Evolutionary conservation across 305 asterid species (phyloP).

Genomic region (Striga hermonthica): DNA sequence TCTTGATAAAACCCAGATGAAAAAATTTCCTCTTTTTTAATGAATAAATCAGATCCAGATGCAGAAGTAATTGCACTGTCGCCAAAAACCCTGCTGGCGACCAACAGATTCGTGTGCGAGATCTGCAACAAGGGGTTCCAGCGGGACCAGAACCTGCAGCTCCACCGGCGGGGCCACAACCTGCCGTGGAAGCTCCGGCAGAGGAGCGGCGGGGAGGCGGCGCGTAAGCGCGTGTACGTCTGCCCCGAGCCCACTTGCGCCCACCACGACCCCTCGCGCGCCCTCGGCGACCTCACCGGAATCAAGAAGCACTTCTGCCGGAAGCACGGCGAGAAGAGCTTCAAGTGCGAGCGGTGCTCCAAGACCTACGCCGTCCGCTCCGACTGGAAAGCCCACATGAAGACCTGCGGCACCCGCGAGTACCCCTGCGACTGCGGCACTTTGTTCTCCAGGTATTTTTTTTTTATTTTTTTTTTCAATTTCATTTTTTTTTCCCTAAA

Average conservation of each 20-base stretch:
- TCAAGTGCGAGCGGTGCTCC: conserved; percentile 42
- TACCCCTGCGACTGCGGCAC: conserved; percentile 48
- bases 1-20: neutral
- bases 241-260: conserved; percentile 43
- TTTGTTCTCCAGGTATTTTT: conserved; percentile 38
- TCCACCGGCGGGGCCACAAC: conserved; percentile 52
- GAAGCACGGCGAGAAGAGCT: conserved; percentile 46
- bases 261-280: conserved; percentile 44
- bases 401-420: conserved; percentile 44
- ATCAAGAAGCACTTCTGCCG: conserved; percentile 44
- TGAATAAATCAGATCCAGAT: conserved; percentile 31
- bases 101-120: conserved; percentile 39
- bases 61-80: conserved; percentile 38
- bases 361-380: conserved; percentile 45
- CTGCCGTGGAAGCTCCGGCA: conserved; percentile 53
- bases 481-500: neutral
- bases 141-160: conserved; percentile 47
- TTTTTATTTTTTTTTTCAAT: neutral
- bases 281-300: conserved; percentile 49
- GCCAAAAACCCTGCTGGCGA: conserved; percentile 32
- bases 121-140: conserved; percentile 40
- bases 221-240: conserved; percentile 41
- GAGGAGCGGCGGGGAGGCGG: conserved; percentile 33
- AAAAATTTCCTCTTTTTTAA: neutral
- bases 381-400: conserved; percentile 49